A percentile compares a stretch with the other conserved stretches of the same genome.
Evolutionary conservation across 2,329 filamentous ascomycete species (phyloP).

Genomic region (Pseudogymnoascus sp.): DNA sequence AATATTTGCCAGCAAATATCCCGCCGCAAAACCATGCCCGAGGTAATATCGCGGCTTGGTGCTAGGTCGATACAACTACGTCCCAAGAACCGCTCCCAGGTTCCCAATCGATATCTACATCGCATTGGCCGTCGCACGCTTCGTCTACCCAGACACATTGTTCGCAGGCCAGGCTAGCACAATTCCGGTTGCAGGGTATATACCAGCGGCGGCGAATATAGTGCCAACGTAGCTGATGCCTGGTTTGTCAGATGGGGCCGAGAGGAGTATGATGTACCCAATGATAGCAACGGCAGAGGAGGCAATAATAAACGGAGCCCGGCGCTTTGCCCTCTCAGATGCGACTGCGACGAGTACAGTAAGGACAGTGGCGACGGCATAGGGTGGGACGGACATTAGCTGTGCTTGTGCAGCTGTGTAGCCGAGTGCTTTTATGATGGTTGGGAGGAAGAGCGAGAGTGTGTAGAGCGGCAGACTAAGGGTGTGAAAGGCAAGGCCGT

Average conservation of each 20-base stretch:
- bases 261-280: conserved; percentile 53
- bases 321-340: conserved; percentile 47
- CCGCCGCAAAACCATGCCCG: conserved; percentile 58
- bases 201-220: conserved; percentile 56
- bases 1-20: conserved; percentile 52
- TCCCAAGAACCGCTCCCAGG: conserved; percentile 58
- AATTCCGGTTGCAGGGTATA: conserved; percentile 56
- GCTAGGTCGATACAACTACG: conserved; percentile 55
- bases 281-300: conserved; percentile 48
- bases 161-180: conserved; percentile 62
- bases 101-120: conserved; percentile 68
- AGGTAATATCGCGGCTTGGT: conserved; percentile 55
- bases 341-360: conserved; percentile 50
- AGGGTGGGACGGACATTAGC: conserved; percentile 54
- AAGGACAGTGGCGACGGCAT: conserved; percentile 51
- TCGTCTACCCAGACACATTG: conserved; percentile 63
- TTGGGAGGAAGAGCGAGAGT: conserved; percentile 46
- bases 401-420: conserved; percentile 46
- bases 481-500: conserved; percentile 62
- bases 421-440: conserved; percentile 46
- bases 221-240: conserved; percentile 52
- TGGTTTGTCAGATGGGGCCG: conserved; percentile 37
- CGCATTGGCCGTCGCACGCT: conserved; percentile 57
- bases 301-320: conserved; percentile 55
- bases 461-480: conserved; percentile 57